A percentile compares a stretch with the other conserved stretches of the same genome.
These are phyloP conservation scores for Penicillium sclerotiorum DNA, from an alignment of 2,329 filamentous ascomycete genomes.

Conservation along the genomic window DNA sequence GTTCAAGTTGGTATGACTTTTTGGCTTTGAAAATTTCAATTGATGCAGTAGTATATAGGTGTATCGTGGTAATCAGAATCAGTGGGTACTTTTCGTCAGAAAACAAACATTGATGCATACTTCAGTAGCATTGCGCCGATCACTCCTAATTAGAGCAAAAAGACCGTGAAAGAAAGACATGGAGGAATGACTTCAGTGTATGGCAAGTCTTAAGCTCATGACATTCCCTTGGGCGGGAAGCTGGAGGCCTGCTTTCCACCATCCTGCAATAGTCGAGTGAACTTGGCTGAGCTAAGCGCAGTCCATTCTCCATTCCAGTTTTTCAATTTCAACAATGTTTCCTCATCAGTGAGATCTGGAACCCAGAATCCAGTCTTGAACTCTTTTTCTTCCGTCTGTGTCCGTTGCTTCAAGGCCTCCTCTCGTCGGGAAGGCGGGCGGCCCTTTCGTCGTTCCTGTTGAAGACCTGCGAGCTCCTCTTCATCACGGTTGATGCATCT, in stretches of 20 bases:
- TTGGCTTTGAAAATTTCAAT: not conserved
- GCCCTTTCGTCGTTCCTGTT: conserved; percentile 73
- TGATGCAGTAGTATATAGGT: not conserved
- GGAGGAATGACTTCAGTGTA: too few species aligned
- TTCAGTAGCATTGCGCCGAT: conserved; percentile 28
- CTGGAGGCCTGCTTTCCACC: conserved; percentile 69
- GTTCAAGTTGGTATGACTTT: too few species aligned
- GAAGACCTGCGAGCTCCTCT: conserved; percentile 40
- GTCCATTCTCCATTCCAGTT: conserved; percentile 85
- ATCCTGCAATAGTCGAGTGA: conserved; percentile 70
- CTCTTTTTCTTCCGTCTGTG: conserved; percentile 73
- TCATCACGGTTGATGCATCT: conserved; percentile 43
- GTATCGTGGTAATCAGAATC: conserved; percentile 2
- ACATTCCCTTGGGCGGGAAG: conserved; percentile 72
- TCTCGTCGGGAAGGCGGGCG: conserved; percentile 77
- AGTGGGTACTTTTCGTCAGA: conserved; percentile 7
- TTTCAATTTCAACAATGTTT: conserved; percentile 66
- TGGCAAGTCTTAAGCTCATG: conserved; percentile 31
- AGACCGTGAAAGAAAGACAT: too few species aligned
- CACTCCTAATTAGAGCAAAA: conserved; percentile 10
- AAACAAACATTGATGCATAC: conserved; percentile 21
- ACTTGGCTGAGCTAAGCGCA: conserved; percentile 73
- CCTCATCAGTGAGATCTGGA: conserved; percentile 71
- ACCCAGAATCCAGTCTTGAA: conserved; percentile 78
- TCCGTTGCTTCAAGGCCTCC: conserved; percentile 72